Conservation (phyloP, 495 filamentous ascomycete species). For the Xylaria bambusicola region DNA sequence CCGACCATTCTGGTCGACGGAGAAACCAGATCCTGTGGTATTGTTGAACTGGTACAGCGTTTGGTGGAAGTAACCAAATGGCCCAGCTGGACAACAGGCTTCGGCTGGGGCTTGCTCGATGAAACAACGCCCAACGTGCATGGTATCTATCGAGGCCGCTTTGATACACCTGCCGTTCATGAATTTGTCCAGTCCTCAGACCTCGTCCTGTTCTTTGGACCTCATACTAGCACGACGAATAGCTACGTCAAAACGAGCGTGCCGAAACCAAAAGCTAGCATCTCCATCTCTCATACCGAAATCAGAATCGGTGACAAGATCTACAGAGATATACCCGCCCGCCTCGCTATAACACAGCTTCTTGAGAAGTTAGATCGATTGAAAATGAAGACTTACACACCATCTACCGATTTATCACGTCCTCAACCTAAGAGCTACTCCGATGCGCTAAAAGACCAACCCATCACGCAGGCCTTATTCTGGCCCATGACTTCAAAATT, state of each 20-base stretch:
- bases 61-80: conserved; percentile 64
- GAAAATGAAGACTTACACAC: background rate
- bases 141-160: conserved; percentile 74
- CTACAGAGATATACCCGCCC: conserved; percentile 16
- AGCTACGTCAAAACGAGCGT: conserved; percentile 36
- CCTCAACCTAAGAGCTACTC: background rate
- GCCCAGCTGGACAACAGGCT: conserved; percentile 72
- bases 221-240: conserved; percentile 39
- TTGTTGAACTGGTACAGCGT: conserved; percentile 65
- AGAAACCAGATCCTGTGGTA: conserved; percentile 68
- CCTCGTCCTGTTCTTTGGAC: conserved; percentile 71
- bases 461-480: conserved; percentile 72
- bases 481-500: conserved; percentile 73
- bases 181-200: conserved; percentile 69
- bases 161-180: conserved; percentile 61
- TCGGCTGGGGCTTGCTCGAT: conserved; percentile 78
- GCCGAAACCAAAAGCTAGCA: conserved; percentile 22
- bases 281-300: conserved; percentile 11
- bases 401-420: conserved; percentile 6
- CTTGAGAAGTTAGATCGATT: conserved; percentile 2
- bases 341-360: conserved; percentile 3
- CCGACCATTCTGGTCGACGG: conserved; percentile 79
- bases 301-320: conserved; percentile 13
- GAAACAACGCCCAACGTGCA: conserved; percentile 69
- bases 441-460: conserved; percentile 1